Evolutionary conservation across 2,329 filamentous ascomycete species (phyloP), one percentile per base, ranked within the genome.

Genomic region (Dactylellina parvicollis): DNA sequence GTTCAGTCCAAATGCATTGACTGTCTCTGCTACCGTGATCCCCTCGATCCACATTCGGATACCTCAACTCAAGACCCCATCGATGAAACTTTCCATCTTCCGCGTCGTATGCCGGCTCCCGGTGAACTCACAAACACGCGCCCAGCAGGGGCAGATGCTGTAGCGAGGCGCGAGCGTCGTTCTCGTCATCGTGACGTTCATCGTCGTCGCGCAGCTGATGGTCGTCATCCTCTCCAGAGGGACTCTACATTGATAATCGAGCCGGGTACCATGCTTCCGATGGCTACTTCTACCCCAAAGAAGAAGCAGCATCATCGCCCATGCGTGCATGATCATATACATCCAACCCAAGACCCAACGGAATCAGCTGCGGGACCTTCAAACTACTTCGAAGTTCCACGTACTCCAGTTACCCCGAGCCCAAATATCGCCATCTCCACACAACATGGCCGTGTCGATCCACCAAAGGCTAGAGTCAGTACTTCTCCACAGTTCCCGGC

Each of bases 61-160:
- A 65, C 61, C 5, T 66, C 69, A 1, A 55, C 60, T 5, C 60
- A 73, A 26, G 52, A 44, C 1, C 28, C 55, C 10, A 18, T 66
- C 22, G 42, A 72, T 7, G 44, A 73, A 16, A 73, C 60, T 14
- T 2, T 36, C 5, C 44, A 60, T 14, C 38, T 73, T 0, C 69
- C 60, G 3, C 59, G 46, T 7, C 36, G 60, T 1, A 57, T 54
- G 47, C 59, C 42, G 5, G 26, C 5, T 8, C 14, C 0, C 4
- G 22, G 18, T 7, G 4, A 4, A n/a, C 30, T 7, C 2, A 56
- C 20, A 5, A 22, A 16, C n/a, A 24, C 56, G 16, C 40, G 60
- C 26, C 40, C 16, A 16, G 49, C 14, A 18, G 4, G 38, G 28
- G n/a, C 47, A 8, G 9, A 26, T 4, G 20, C 14, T 10, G n/a